Conservation (phyloP, 805 yeast species). For the Schwanniomyces occidentalis region DNA sequence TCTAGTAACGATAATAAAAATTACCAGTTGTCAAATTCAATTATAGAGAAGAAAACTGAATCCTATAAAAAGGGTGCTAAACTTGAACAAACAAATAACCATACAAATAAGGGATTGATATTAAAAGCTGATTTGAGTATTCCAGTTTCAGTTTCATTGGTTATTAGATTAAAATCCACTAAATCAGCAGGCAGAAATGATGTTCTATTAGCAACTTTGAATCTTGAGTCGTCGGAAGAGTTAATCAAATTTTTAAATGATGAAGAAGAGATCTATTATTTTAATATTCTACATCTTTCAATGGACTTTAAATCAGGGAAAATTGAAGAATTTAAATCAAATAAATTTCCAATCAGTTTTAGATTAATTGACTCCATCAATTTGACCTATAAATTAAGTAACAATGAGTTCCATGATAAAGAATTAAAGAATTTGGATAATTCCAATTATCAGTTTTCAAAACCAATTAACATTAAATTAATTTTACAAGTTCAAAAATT, state of each 20-base stretch:
- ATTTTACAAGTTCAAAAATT: constrained; percentile 24
- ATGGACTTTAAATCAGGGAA: constrained; percentile 30
- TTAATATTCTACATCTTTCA: constrained; percentile 19
- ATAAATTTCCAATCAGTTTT: constrained; percentile 27
- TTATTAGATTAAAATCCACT: constrained; percentile 47
- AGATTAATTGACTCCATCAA: constrained; percentile 31
- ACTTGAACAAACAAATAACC: background rate
- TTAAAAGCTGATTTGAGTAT: constrained; percentile 14
- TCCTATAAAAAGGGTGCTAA: background rate
- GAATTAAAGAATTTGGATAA: constrained; percentile 17
- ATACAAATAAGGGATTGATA: background rate
- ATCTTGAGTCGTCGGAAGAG: constrained; percentile 47
- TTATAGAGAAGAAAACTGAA: constrained; percentile 1
- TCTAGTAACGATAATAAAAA: background rate
- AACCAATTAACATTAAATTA: constrained; percentile 27
- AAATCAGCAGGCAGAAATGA: constrained; percentile 50
- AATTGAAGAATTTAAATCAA: constrained; percentile 20
- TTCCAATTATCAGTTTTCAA: constrained; percentile 16
- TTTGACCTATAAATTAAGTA: constrained; percentile 34
- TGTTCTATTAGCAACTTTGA: constrained; percentile 47
- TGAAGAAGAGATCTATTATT: constrained; percentile 11
- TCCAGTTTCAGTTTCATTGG: constrained; percentile 40
- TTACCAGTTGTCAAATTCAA: constrained; percentile 2
- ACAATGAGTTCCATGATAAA: constrained; percentile 26
- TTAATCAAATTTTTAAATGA: constrained; percentile 19